Evolutionary conservation across 1,284 basidiomycete genomes (phyloP), one percentile per base, ranked within the genome.

Genomic region (Cryptococcus sp.): DNA sequence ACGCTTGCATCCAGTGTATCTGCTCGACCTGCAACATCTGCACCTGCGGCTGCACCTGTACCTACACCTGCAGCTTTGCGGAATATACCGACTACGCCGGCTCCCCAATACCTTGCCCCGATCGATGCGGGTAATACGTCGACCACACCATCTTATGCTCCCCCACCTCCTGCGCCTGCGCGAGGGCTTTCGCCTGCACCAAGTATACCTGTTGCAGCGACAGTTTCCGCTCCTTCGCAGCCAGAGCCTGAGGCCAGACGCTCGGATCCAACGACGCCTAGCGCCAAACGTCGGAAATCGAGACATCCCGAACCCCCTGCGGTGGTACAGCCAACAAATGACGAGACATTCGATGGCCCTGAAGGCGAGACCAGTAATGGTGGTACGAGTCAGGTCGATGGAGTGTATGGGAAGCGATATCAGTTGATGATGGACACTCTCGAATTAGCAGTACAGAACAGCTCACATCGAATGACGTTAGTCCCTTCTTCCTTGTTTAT

Each of bases 391-490:
- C 42, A 43, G 14, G 4, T 52, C 5, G 50, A 55, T 19, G 60
- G 58, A 18, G 49, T 59, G 4, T 76, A 64, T 50, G 74, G 73
- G 16, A 60, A 60, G 44, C 57, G 73, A 40, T 72, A 72, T 47
- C 54, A 66, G 50, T 46, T 63, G 13, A 62, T 72, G 9, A 58
- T 69, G 45, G 60, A 69, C 21, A 65, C 69, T 13, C 45, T 75
- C 7, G 66, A 72, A 28, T 59, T 67, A 23, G 72, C 71, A 7
- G 62, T 70, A 13, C 61, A 65, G 45, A 63, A 62, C 32, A 69
- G 68, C 11, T 57, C 70, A 16, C 63, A 70, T 46, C 66, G 67
- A 46, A 70, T 69, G 69, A 70, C 64, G 71, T 75, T 54, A 58
- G 71, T 73, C 10, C 2, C 3, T 22, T 14, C 21, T 9, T 22